Percentiles rank a stretch among this genome's conserved stretches.
phyloP scores from a whole-genome alignment of 768 basidiomycete genomes.

The Leccinum uliginosum region DNA sequence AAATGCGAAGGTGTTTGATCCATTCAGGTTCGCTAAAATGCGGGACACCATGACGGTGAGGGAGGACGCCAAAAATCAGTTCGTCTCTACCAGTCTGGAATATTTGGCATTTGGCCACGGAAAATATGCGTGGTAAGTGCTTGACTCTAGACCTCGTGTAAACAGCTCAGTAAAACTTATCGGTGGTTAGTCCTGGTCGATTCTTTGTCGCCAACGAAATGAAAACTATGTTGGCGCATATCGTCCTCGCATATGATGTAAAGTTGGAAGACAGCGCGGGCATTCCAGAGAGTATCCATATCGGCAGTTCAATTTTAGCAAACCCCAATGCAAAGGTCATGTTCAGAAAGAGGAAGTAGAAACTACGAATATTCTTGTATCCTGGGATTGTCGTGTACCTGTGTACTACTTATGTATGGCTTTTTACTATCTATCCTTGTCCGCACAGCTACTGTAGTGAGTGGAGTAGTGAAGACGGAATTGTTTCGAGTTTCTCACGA shows the following conservation, averaged over 20 bases:
- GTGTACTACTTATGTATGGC: no score
- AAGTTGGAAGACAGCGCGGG: not conserved
- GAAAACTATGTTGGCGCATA: slow-evolving; percentile 42
- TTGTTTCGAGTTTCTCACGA: not conserved
- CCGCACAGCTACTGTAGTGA: no score
- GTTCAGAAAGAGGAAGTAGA: slow-evolving; percentile 1
- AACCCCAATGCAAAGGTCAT: not conserved
- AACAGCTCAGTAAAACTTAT: not conserved
- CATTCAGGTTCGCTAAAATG: slow-evolving; percentile 42
- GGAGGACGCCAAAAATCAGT: slow-evolving; percentile 25
- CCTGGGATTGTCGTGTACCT: not conserved
- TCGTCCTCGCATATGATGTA: slow-evolving; percentile 29
- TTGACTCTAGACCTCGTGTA: slow-evolving; percentile 4
- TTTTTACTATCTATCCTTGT: not conserved
- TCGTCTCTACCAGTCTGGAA: not conserved
- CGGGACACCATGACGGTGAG: slow-evolving; percentile 30
- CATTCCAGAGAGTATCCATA: not conserved
- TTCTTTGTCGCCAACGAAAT: slow-evolving; percentile 40
- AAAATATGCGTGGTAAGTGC: not conserved
- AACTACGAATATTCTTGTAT: not conserved
- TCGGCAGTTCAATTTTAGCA: not conserved
- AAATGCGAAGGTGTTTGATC: slow-evolving; percentile 37
- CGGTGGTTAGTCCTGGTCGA: slow-evolving; percentile 17
- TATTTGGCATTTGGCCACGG: not conserved
- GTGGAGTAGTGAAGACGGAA: not conserved